Conservation (phyloP, 345 rosid species). For the Diplotaxis tenuifolia region DNA sequence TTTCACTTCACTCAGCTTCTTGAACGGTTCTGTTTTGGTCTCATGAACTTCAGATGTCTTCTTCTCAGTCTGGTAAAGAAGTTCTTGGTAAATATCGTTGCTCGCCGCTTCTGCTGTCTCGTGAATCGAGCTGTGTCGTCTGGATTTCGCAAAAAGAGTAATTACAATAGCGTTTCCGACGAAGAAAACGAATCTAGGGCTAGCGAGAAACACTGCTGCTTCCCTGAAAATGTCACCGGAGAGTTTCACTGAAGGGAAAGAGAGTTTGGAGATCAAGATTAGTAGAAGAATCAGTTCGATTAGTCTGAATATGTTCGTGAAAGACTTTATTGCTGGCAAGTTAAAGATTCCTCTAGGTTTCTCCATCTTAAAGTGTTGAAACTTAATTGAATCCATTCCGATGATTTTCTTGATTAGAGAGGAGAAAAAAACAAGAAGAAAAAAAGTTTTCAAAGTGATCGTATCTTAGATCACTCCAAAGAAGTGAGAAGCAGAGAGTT, state of each 20-base stretch:
- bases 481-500: constrained; percentile 32
- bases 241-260: constrained; percentile 52
- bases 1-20: constrained; percentile 12
- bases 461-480: constrained; percentile 36
- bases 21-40: constrained; percentile 12
- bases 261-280: constrained; percentile 58
- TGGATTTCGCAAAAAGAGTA: constrained; percentile 66
- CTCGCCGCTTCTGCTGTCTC: constrained; percentile 36
- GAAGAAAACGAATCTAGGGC: constrained; percentile 79
- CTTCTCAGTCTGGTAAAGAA: constrained; percentile 45
- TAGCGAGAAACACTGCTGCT: constrained; percentile 43
- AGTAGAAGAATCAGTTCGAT: constrained; percentile 54
- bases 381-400: constrained; percentile 57
- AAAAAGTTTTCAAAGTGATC: neutral
- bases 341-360: constrained; percentile 52
- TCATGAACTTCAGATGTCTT: constrained; percentile 24
- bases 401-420: neutral
- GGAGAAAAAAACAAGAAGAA: neutral
- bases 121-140: constrained; percentile 46
- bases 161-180: constrained; percentile 75
- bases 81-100: constrained; percentile 47
- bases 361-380: constrained; percentile 49
- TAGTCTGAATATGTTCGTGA: constrained; percentile 56
- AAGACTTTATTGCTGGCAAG: constrained; percentile 42
- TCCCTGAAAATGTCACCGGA: constrained; percentile 59